Conservation (phyloP, 106 monocot genomes). For the Gastrodia elata region DNA sequence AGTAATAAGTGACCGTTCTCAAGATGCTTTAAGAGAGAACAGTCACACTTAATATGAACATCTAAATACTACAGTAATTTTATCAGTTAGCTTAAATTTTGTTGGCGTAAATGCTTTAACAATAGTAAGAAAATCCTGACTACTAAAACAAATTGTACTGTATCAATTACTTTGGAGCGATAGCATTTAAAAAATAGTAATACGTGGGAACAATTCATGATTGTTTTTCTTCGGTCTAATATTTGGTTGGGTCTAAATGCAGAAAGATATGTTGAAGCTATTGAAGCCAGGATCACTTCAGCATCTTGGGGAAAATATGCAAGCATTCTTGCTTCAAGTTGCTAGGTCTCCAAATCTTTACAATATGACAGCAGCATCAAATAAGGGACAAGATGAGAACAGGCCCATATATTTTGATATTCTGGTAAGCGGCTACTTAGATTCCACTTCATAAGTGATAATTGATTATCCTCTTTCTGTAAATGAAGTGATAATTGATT, state of each 20-base stretch:
- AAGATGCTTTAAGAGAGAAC: neutral
- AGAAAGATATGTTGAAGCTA: slow-evolving; percentile 91
- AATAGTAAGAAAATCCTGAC: neutral
- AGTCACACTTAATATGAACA: neutral
- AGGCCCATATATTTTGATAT: slow-evolving; percentile 71
- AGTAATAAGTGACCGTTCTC: neutral
- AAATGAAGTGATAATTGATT: neutral
- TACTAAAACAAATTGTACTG: neutral
- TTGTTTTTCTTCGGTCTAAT: slow-evolving; percentile 3
- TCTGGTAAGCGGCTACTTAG: slow-evolving; percentile 41
- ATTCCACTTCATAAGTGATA: slow-evolving; percentile 1
- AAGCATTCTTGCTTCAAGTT: slow-evolving; percentile 72
- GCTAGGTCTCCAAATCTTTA: slow-evolving; percentile 37
- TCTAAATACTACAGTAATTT: neutral
- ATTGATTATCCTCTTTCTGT: neutral
- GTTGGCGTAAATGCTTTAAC: neutral
- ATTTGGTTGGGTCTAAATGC: slow-evolving; percentile 13
- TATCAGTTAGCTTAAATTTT: neutral
- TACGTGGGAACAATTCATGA: neutral
- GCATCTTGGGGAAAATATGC: slow-evolving; percentile 98
- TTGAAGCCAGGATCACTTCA: slow-evolving; percentile 98
- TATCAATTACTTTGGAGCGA: neutral
- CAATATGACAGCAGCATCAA: slow-evolving; percentile 13
- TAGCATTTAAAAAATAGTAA: neutral
- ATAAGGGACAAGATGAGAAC: slow-evolving; percentile 16